Base-by-base conservation (phyloP, 2,329 filamentous ascomycete genomes). In the Claviceps purpurea region DNA sequence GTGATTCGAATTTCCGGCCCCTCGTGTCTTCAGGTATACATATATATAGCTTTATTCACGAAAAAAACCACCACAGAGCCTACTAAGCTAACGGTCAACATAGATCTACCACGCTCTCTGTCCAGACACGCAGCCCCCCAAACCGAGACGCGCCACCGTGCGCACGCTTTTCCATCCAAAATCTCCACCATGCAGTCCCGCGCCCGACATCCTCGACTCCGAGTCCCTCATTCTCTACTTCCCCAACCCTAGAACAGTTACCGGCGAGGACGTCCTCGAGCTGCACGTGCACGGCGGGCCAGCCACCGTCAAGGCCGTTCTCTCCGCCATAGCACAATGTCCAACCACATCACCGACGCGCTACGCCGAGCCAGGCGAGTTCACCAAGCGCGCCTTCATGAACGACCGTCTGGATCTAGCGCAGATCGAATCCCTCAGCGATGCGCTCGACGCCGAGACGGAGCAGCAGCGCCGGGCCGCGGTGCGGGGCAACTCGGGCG, bases 321-420 rank as follows among this genome's bases (percentile, higher is more conserved):
- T 98, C 2, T 71, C 78, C 24, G 89, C 89, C 4, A 87, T 98
- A 52, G 77, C 86, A 0, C 68, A 69, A 44, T 81, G 76, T 58
- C 58, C 50, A 20, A 49, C 60, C 13, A 13, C 43, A 11, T 55
- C 55, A 22, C 61, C 60, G 13, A 81, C 95, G 53, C 87, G 89
- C 34, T 95, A 95, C 64, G 93, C 93, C 2, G 91, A 96, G 63
- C 85, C 93, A 0, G 93, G 93, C 52, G 93, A 98, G 64, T 98
- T 98, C 67, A 98, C 93, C 4, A 83, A 84, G 55, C 83, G 93
- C 40, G 90, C 93, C 5, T 98, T 98, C 62, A 75, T 90, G 64
- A 93, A 96, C 64, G 76, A 84, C 60, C 81, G 89, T 1, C 77
- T 98, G 4, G 87, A 94, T 61, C 77, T 98, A 1, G 87, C 89